Evolutionary conservation across 129 eudicot genomes (phyloP).

Genomic region (Kitagawia praeruptora): DNA sequence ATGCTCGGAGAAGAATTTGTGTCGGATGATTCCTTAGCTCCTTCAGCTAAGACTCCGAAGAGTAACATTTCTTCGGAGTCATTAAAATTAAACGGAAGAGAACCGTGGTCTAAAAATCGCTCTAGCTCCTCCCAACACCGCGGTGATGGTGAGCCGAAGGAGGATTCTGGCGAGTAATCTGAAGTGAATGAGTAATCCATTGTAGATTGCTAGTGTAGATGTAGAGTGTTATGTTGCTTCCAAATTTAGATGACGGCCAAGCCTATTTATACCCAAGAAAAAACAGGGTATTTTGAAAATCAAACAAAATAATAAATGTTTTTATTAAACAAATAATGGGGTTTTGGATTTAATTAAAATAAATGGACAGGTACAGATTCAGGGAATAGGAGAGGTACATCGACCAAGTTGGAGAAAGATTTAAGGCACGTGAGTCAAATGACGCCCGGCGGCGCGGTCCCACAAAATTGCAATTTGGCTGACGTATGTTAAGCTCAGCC

Average conservation of each 20-base stretch:
- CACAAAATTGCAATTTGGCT: neutral
- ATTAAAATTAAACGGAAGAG: neutral
- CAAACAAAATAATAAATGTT: neutral
- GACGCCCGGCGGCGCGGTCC: constrained; percentile 6
- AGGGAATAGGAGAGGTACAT: neutral
- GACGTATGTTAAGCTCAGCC: neutral
- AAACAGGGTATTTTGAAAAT: neutral
- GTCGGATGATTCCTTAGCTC: neutral
- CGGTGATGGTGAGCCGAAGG: neutral
- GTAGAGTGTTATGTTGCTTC: neutral
- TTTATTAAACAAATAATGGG: neutral
- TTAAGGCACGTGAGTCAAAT: constrained; percentile 1
- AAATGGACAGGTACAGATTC: neutral
- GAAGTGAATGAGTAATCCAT: constrained; percentile 1
- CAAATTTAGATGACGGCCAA: constrained; percentile 1
- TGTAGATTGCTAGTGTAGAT: neutral
- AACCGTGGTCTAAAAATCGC: neutral
- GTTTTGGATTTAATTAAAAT: neutral
- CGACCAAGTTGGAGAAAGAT: neutral
- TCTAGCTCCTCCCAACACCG: neutral
- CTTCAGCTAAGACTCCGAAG: constrained; percentile 5
- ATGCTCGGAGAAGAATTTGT: neutral
- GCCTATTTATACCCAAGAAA: neutral
- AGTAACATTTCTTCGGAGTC: constrained; percentile 7
- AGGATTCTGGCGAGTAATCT: neutral